Evolutionary conservation across 768 basidiomycete genomes (phyloP).

Genomic region (Chalciporus chontae): DNA sequence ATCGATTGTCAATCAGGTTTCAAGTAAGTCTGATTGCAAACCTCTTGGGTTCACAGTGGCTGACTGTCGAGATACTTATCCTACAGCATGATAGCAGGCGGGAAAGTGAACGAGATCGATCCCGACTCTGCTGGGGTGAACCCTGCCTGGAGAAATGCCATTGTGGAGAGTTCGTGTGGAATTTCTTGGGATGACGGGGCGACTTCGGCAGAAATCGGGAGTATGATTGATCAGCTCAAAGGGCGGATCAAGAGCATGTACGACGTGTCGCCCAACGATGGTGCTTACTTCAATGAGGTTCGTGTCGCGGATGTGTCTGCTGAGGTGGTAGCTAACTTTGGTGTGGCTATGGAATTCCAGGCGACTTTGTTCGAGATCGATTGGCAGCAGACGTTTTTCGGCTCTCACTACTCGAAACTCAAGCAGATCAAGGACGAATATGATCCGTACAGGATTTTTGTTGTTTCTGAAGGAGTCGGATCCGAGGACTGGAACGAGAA

Average conservation of each 20-base stretch:
- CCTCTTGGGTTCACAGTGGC: neutral
- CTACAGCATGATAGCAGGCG: conserved; percentile 42
- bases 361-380: conserved; percentile 42
- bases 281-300: conserved; percentile 50
- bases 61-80: conserved; percentile 12
- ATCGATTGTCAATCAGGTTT: neutral
- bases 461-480: conserved; percentile 45
- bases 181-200: conserved; percentile 21
- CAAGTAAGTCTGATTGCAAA: conserved; percentile 5
- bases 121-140: conserved; percentile 41
- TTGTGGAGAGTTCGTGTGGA: conserved; percentile 12
- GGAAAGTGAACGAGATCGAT: conserved; percentile 35
- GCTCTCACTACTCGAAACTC: conserved; percentile 38
- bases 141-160: conserved; percentile 46
- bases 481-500: conserved; percentile 46
- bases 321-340: neutral
- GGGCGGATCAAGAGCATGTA: conserved; percentile 11
- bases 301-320: neutral
- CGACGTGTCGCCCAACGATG: conserved; percentile 32
- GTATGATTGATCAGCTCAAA: conserved; percentile 6
- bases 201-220: conserved; percentile 9
- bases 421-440: conserved; percentile 42
- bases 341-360: conserved; percentile 19
- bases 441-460: conserved; percentile 44
- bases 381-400: conserved; percentile 44